These are phyloP conservation scores for Eucalyptus caleyi DNA, from an alignment of 345 rosid genomes.

Conservation along the genomic window DNA sequence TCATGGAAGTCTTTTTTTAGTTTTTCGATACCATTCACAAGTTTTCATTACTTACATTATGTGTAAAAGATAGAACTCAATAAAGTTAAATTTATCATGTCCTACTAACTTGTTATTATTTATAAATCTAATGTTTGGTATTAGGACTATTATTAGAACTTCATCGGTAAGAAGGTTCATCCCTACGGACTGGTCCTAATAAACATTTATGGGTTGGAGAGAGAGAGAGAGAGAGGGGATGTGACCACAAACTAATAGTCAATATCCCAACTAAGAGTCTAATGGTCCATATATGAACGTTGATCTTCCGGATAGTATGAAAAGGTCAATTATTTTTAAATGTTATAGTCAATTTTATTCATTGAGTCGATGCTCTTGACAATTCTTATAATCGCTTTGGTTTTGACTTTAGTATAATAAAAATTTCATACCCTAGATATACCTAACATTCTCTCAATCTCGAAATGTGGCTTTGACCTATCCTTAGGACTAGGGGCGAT, in stretches of 20 bases:
- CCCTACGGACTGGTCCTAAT: not conserved
- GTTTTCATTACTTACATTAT: not conserved
- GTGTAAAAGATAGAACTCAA: not conserved
- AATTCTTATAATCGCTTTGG: accelerated
- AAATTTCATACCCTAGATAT: not conserved
- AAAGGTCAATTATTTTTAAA: not conserved
- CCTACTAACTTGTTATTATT: not conserved
- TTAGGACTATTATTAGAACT: not conserved
- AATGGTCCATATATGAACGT: not conserved
- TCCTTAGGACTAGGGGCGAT: not conserved
- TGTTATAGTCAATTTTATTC: not conserved
- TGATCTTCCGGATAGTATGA: not conserved
- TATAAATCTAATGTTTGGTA: not conserved
- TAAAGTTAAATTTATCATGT: not conserved
- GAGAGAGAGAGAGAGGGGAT: not conserved
- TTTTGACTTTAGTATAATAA: accelerated
- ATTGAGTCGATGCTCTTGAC: not conserved
- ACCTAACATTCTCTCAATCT: not conserved
- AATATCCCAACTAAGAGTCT: not conserved
- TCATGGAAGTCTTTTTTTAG: no score
- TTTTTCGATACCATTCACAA: no score
- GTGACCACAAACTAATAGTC: not conserved
- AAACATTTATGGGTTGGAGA: not conserved
- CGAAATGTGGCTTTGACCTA: not conserved
- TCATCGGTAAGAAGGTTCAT: not conserved